phyloP scores from a whole-genome alignment of 257 asterid species.

The Solanum tarapatanum region DNA sequence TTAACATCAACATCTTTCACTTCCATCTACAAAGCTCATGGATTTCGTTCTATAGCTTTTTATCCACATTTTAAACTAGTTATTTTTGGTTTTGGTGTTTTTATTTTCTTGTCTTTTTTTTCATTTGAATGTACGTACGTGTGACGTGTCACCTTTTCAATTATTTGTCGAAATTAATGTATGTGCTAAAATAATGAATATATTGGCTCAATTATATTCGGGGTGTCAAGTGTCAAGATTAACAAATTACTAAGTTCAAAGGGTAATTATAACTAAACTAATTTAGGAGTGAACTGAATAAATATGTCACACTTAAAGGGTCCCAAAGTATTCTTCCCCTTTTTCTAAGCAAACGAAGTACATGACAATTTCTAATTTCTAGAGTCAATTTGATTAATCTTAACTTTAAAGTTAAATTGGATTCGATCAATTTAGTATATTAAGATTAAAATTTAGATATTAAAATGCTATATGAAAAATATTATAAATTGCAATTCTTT shows the following conservation, averaged over 20 bases:
- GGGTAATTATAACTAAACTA: not conserved
- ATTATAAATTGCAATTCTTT: not conserved
- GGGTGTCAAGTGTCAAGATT: not conserved
- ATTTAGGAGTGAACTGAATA: not conserved
- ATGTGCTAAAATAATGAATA: constrained; percentile 3
- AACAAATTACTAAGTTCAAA: no score
- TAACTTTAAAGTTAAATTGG: no score
- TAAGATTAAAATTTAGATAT: no score
- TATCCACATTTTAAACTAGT: constrained; percentile 17
- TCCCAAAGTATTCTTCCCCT: not conserved
- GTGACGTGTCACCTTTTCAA: constrained; percentile 1
- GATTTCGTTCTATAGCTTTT: constrained; percentile 2
- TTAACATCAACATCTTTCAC: not conserved
- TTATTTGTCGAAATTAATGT: not conserved
- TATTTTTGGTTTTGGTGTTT: not conserved
- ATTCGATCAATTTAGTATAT: no score
- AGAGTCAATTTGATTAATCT: no score
- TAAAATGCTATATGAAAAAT: no score
- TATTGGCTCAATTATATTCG: constrained; percentile 13
- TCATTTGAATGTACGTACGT: not conserved
- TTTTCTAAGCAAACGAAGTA: not conserved
- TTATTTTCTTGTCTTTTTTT: constrained; percentile 6
- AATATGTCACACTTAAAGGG: not conserved
- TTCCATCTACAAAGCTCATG: constrained; percentile 2
- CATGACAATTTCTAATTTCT: no score